Evolutionary conservation across 2,329 filamentous ascomycete species (phyloP), one percentile per base, ranked within the genome.

Genomic region (Penicillium sp.): DNA sequence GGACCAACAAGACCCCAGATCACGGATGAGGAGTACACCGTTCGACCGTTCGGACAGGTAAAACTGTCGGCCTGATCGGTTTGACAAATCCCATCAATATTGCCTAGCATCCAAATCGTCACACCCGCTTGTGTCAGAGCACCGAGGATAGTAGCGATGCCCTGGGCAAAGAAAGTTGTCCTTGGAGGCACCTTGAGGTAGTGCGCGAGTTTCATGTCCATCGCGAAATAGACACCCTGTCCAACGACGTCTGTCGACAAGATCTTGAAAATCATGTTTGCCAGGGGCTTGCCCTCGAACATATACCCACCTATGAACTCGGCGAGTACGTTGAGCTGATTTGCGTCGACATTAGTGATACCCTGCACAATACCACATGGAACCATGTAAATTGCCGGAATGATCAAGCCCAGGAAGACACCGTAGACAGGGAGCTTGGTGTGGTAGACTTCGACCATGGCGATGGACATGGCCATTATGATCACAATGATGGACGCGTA

Each of bases 1-100:
- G 82, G 82, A 1, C 82, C 82, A 16, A 84, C 77, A n/a, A 77
- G 74, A 45, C 78, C 82, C 81, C 81, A 83, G 55, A 83, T 77
- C 14, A 82, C 72, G 1, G 77, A 79, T 1, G 78, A 77, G 3
- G 77, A 81, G 61, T 77, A 80, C 4, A 79, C 75, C n/a, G 78
- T 78, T n/a, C 78, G 74, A 8, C 78, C 80, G 57, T 76, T 74
- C 14, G 80, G 80, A 61, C 81, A 84, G 21, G 75, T 77, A 65
- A 82, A 83, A 6, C 78, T 74, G 57, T 80, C 77, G 0, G 75
- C 61, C 52, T 81, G 78, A 50, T 73, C 72, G 1, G 62, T 56
- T 14, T 67, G 63, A 62, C 80, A 82, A 51, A 82, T 76, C 1
- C 70, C 73, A 0, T 72, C 60, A 42, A 82, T 75, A 54, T 80